Evolutionary conservation across 768 basidiomycete species (phyloP).

Genomic region (Amanita fuliginea): DNA sequence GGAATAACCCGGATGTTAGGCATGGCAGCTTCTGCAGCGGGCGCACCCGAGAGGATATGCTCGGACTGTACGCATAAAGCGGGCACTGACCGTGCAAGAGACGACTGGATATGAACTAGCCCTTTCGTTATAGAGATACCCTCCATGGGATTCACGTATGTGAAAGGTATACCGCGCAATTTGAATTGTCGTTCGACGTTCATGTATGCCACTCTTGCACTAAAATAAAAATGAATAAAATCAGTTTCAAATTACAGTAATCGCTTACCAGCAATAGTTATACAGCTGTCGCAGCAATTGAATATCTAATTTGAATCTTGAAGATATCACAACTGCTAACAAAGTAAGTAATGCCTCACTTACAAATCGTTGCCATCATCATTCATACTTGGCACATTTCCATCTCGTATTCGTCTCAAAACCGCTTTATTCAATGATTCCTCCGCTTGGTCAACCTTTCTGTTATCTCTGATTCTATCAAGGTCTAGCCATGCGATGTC

Average conservation of each 20-base stretch:
- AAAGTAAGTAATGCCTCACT: neutral
- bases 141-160: conserved; percentile 53
- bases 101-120: conserved; percentile 52
- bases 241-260: neutral
- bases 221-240: conserved; percentile 16
- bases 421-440: neutral
- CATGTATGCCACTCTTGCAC: conserved; percentile 84
- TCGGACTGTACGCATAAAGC: conserved; percentile 74
- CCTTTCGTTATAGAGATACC: conserved; percentile 30
- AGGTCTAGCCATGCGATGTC: conserved; percentile 77
- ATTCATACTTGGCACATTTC: neutral
- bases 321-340: neutral
- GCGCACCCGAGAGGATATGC: conserved; percentile 72
- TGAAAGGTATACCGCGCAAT: conserved; percentile 66
- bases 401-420: neutral
- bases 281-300: conserved; percentile 70
- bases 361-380: neutral
- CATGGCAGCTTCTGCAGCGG: conserved; percentile 88
- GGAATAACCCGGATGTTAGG: conserved; percentile 85
- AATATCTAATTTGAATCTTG: conserved; percentile 59
- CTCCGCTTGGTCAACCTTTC: neutral
- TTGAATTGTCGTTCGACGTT: conserved; percentile 86
- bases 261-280: conserved; percentile 58
- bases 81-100: conserved; percentile 68
- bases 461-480: conserved; percentile 39